Conservation (phyloP, 331 rosid genomes). For the Acacia concinna region DNA sequence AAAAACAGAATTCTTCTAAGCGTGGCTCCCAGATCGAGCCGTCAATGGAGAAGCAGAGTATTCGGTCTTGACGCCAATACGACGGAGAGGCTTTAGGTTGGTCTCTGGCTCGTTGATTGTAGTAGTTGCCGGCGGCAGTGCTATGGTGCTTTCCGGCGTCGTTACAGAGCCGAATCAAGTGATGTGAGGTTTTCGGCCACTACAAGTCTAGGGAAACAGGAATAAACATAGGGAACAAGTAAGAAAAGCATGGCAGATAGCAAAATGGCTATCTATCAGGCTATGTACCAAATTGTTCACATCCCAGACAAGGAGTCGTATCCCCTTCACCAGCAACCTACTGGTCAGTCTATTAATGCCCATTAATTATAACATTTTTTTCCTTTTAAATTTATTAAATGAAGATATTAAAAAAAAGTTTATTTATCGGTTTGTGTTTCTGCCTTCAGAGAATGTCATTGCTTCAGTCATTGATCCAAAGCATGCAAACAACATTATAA, state of each 20-base stretch:
- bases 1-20: no score
- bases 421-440: not conserved
- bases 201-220: no score
- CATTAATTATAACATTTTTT: not conserved
- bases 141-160: not conserved
- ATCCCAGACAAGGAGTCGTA: slow-evolving; percentile 61
- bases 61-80: no score
- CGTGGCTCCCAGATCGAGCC: no score
- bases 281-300: slow-evolving; percentile 50
- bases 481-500: slow-evolving; percentile 67
- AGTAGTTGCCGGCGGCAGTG: not conserved
- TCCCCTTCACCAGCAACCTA: slow-evolving; percentile 66
- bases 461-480: slow-evolving; percentile 68
- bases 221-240: not conserved
- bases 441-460: slow-evolving; percentile 49
- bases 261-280: slow-evolving; percentile 31
- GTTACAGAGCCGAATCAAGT: not conserved
- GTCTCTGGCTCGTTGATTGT: not conserved
- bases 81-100: not conserved
- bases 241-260: slow-evolving; percentile 8
- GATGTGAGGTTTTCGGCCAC: not conserved
- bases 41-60: no score
- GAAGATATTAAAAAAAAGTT: not conserved
- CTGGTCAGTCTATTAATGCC: slow-evolving; percentile 41
- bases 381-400: not conserved